Evolutionary conservation across 2,329 filamentous ascomycete species (phyloP), one percentile per base, ranked within the genome.

Genomic region (Escovopsis sp.): DNA sequence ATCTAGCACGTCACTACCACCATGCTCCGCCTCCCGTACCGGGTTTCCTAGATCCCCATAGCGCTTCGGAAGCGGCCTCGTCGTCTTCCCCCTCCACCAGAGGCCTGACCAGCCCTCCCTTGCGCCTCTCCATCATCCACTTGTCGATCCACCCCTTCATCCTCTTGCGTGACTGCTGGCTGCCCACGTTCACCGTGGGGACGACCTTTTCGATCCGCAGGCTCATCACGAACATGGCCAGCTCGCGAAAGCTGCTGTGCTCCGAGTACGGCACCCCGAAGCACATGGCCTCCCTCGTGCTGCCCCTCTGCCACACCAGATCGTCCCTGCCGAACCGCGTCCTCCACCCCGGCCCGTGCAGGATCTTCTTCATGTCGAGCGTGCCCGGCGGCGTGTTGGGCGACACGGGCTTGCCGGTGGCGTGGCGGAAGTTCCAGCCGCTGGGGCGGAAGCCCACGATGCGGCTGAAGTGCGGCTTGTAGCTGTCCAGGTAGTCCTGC

Each of bases 191-290:
- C 4, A 98, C 91, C 0, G 91, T 98, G 0, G 91, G 91, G 12
- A 98, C 82, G 6, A 98, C 75, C 61, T 81, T 85, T 49, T 89
- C 87, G 49, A 98, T 93, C 44, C 84, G 68, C 59, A 98, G 59
- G 18, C 81, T 76, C 69, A 91, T 91, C 51, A 89, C 76, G 57
- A 98, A 98, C 73, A 96, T 81, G 1, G 86, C 89, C 56, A 98
- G 62, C 66, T 98, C 91, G 35, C 89, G 73, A 57, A 98, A 98
- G 47, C 85, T 93, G 59, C 84, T 91, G 59, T 98, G 91, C 64
- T 98, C 91, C 41, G 82, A 88, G 58, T 98, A 98, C 2, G 91
- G 91, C 2, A 96, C 91, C 1, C 86, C 88, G 52, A 93, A 94
- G 59, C 87, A 95, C 59, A 82, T 81, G 33, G 84, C 84, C 52